Percentiles rank a stretch among this genome's conserved stretches.
These are phyloP conservation scores for Jackrogersella multiformis DNA, from an alignment of 495 filamentous ascomycete genomes.

Conservation along the genomic window DNA sequence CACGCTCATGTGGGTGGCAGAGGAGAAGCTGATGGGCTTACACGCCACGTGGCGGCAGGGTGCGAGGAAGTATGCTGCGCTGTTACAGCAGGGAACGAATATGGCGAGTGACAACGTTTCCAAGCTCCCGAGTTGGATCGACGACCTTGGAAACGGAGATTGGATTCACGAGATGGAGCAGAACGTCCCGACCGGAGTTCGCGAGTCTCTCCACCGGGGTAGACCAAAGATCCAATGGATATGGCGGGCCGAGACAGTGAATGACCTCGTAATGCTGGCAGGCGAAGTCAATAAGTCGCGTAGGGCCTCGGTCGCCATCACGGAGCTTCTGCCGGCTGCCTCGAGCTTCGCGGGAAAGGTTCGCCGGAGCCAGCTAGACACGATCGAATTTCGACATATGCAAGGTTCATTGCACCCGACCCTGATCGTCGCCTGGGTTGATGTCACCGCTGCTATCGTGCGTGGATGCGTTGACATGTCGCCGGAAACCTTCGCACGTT, in stretches of 20 bases:
- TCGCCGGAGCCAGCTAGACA: conserved; percentile 32
- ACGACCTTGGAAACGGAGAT: conserved; percentile 6
- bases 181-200: conserved; percentile 14
- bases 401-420: conserved; percentile 32
- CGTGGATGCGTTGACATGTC: conserved; percentile 14
- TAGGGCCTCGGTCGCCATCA: conserved; percentile 18
- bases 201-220: conserved; percentile 8
- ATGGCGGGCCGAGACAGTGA: conserved; percentile 24
- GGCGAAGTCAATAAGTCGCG: conserved; percentile 28
- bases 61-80: conserved; percentile 27
- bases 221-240: conserved; percentile 29
- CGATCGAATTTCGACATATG: conserved; percentile 35
- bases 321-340: conserved; percentile 26
- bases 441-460: conserved; percentile 25
- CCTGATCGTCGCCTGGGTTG: conserved; percentile 25
- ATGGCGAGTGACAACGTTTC: conserved; percentile 13
- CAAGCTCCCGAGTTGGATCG: conserved; percentile 22
- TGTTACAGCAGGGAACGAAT: conserved; percentile 29
- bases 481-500: conserved; percentile 7
- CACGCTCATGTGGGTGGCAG: conserved; percentile 32
- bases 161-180: conserved; percentile 30
- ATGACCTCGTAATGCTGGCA: conserved; percentile 26
- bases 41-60: conserved; percentile 30
- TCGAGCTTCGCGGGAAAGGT: conserved; percentile 27
- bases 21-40: conserved; percentile 28